phyloP scores from a whole-genome alignment of 23 red algal species.

The Gracilaria vermiculophylla region DNA sequence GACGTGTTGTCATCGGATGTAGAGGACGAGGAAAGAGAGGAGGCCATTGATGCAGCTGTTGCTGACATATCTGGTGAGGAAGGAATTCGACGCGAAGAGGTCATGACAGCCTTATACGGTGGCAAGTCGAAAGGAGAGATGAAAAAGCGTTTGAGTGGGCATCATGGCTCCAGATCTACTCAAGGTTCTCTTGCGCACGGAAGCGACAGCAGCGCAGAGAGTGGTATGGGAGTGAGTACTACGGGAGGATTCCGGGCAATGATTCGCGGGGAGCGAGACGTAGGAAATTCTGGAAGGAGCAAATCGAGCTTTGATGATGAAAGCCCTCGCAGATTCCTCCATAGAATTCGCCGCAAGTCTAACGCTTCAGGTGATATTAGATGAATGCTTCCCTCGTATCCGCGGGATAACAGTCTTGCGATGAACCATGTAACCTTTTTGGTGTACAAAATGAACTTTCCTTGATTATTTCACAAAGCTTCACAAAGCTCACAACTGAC shows the following conservation, averaged over 20 bases:
- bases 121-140: neutral
- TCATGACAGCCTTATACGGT: constrained; percentile 34
- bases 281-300: neutral
- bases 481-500: neutral
- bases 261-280: constrained; percentile 3
- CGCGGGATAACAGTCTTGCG: no score
- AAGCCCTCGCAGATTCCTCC: neutral
- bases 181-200: neutral
- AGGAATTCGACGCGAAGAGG: constrained; percentile 7
- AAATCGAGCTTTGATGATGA: neutral
- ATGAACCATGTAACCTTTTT: neutral
- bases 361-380: neutral
- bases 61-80: constrained; percentile 37
- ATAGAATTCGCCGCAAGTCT: neutral
- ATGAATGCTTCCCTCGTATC: no score
- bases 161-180: neutral
- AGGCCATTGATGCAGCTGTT: constrained; percentile 32
- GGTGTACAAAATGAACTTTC: neutral
- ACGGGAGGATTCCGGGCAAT: neutral
- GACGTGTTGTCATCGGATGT: constrained; percentile 19
- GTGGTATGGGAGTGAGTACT: neutral
- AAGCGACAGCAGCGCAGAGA: constrained; percentile 17
- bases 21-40: constrained; percentile 34
- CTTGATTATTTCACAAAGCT: no score
- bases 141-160: neutral